phyloP scores from a whole-genome alignment of 1,284 basidiomycete genomes.

The Fistulinella cinereoalba region DNA sequence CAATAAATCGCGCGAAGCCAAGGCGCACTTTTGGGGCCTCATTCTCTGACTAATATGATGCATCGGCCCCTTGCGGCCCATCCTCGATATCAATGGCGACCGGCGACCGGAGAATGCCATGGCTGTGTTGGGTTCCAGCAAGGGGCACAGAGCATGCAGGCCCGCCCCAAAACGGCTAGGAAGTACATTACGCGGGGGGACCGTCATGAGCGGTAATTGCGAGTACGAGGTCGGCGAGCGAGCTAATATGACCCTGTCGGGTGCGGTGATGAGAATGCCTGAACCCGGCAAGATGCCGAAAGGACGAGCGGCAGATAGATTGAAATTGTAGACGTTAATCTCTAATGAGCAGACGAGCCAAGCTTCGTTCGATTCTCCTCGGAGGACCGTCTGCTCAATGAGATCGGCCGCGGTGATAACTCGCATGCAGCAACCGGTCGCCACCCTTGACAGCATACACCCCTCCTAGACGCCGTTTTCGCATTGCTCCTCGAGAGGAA shows the following conservation, averaged over 20 bases:
- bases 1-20: conserved; percentile 30
- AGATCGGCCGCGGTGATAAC: conserved; percentile 31
- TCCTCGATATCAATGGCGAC: conserved; percentile 9
- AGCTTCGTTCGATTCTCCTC: conserved; percentile 23
- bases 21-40: conserved; percentile 11
- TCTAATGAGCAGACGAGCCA: conserved; percentile 6
- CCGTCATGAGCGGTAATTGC: conserved; percentile 9
- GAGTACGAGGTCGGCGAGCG: neutral
- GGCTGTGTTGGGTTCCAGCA: conserved; percentile 1
- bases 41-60: conserved; percentile 21
- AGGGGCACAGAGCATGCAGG: neutral
- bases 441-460: conserved; percentile 12
- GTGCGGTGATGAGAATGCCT: conserved; percentile 12
- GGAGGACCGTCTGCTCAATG: conserved; percentile 13
- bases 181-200: neutral
- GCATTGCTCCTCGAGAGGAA: conserved; percentile 5
- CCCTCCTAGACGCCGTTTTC: conserved; percentile 21
- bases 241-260: conserved; percentile 26
- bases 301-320: conserved; percentile 11
- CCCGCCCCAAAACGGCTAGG: neutral
- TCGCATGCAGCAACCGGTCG: conserved; percentile 1
- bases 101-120: conserved; percentile 23
- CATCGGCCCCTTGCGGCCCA: conserved; percentile 6
- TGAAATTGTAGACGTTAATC: conserved; percentile 23
- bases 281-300: conserved; percentile 13